phyloP scores from a whole-genome alignment of 495 filamentous ascomycete genomes.

The Penicillium tannophilum region DNA sequence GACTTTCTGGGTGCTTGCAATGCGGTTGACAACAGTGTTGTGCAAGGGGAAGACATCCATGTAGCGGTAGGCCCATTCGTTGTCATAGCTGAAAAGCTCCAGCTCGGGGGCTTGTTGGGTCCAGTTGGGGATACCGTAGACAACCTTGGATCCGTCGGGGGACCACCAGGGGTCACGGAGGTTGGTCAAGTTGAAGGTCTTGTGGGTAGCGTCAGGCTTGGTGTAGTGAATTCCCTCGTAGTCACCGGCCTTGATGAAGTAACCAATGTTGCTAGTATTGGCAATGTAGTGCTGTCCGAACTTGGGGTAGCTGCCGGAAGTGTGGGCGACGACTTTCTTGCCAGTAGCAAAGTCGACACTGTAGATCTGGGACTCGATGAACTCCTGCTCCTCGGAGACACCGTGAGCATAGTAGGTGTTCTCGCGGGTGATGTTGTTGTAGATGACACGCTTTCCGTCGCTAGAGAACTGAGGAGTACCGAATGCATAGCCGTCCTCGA shows the following conservation, averaged over 20 bases:
- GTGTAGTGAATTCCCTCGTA: conserved; percentile 18
- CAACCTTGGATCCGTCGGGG: conserved; percentile 15
- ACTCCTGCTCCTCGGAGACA: background rate
- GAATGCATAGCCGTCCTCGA: conserved; percentile 10
- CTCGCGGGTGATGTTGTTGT: conserved; percentile 17
- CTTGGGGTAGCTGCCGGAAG: conserved; percentile 6
- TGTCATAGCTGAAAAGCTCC: conserved; percentile 16
- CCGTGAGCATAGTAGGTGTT: conserved; percentile 10
- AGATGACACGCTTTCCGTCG: conserved; percentile 22
- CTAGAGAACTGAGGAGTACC: conserved; percentile 21
- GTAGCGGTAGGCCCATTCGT: conserved; percentile 20
- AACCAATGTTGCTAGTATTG: conserved; percentile 12
- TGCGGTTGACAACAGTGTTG: conserved; percentile 1
- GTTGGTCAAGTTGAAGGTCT: conserved; percentile 2
- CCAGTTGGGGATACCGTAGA: conserved; percentile 8
- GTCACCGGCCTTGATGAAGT: conserved; percentile 12
- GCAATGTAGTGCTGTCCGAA: conserved; percentile 10
- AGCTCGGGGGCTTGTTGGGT: conserved; percentile 7
- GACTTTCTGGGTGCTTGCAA: conserved; percentile 7
- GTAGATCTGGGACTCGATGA: conserved; percentile 10
- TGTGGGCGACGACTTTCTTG: conserved; percentile 6
- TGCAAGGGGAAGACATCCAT: conserved; percentile 17
- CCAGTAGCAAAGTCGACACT: conserved; percentile 18
- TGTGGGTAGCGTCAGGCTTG: conserved; percentile 5
- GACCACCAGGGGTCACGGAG: conserved; percentile 17